Conservation (phyloP, 1,139 yeast species). For the Taphrina sp. region DNA sequence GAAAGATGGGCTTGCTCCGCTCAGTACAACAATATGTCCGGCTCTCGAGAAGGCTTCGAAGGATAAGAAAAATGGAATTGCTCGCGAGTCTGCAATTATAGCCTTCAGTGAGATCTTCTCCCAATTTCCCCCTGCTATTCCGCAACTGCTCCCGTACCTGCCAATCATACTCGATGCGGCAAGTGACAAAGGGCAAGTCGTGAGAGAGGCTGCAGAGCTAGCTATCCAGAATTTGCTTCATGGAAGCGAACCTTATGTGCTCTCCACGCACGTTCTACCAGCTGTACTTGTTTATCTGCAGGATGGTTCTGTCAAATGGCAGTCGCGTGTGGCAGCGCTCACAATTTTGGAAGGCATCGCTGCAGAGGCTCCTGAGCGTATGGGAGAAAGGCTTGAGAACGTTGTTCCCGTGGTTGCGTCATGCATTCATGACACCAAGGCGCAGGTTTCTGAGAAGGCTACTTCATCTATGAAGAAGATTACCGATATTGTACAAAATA, state of each 20-base stretch:
- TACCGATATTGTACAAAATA: constrained; percentile 81
- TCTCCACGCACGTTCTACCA: constrained; percentile 66
- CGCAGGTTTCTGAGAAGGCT: constrained; percentile 89
- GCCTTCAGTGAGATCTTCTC: constrained; percentile 23
- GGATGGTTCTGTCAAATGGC: constrained; percentile 85
- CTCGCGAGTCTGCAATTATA: constrained; percentile 34
- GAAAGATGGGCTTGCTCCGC: constrained; percentile 15
- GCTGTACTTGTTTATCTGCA: constrained; percentile 61
- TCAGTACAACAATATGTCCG: constrained; percentile 18
- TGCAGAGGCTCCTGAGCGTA: constrained; percentile 79
- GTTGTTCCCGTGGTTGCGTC: constrained; percentile 84
- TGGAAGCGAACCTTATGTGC: constrained; percentile 62
- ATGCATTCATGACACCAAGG: constrained; percentile 91
- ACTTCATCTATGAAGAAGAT: constrained; percentile 64
- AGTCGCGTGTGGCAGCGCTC: constrained; percentile 78
- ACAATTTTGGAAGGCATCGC: constrained; percentile 68
- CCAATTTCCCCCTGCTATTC: constrained; percentile 24
- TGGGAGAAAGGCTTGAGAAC: constrained; percentile 75
- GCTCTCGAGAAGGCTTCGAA: constrained; percentile 25
- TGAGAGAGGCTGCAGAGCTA: constrained; percentile 68
- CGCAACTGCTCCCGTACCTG: constrained; percentile 47
- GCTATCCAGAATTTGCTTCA: constrained; percentile 45
- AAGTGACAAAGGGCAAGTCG: constrained; percentile 84
- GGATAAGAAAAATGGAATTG: constrained; percentile 32
- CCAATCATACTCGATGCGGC: constrained; percentile 49